These are phyloP conservation scores for Ganoderma sinense DNA, from an alignment of 1,284 basidiomycete genomes.

Conservation along the genomic window DNA sequence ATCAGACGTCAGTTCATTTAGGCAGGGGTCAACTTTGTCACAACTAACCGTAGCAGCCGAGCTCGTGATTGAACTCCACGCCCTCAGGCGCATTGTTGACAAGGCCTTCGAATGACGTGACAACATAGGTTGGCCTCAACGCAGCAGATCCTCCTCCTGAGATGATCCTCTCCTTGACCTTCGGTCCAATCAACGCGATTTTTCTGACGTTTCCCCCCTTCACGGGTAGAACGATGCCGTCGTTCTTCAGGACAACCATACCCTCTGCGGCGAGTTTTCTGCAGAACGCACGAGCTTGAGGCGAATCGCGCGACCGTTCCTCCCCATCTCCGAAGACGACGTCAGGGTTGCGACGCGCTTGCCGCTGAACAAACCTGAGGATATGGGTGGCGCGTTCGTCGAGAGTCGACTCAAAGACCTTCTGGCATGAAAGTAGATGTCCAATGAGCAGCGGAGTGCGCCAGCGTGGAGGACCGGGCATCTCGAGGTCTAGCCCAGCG, in stretches of 20 bases:
- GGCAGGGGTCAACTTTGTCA: neutral
- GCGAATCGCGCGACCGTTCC: constrained; percentile 65
- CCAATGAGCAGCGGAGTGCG: constrained; percentile 61
- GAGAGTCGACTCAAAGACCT: constrained; percentile 58
- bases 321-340: constrained; percentile 71
- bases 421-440: constrained; percentile 64
- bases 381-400: constrained; percentile 63
- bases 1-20: neutral
- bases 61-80: constrained; percentile 54
- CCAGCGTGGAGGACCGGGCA: constrained; percentile 75
- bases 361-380: constrained; percentile 65
- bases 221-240: constrained; percentile 54
- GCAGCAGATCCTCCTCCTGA: constrained; percentile 60
- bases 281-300: constrained; percentile 61
- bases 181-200: constrained; percentile 55
- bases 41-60: constrained; percentile 66
- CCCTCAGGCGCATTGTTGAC: constrained; percentile 52
- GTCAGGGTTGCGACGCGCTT: constrained; percentile 63
- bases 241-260: constrained; percentile 77
- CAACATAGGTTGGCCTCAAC: constrained; percentile 53
- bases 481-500: constrained; percentile 74
- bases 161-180: constrained; percentile 53
- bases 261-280: constrained; percentile 67
- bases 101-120: constrained; percentile 68
- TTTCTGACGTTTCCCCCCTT: constrained; percentile 40